Evolutionary conservation across 805 yeast genomes (phyloP), one percentile per base, ranked within the genome.

Genomic region (Cyberlindnera lachancei): DNA sequence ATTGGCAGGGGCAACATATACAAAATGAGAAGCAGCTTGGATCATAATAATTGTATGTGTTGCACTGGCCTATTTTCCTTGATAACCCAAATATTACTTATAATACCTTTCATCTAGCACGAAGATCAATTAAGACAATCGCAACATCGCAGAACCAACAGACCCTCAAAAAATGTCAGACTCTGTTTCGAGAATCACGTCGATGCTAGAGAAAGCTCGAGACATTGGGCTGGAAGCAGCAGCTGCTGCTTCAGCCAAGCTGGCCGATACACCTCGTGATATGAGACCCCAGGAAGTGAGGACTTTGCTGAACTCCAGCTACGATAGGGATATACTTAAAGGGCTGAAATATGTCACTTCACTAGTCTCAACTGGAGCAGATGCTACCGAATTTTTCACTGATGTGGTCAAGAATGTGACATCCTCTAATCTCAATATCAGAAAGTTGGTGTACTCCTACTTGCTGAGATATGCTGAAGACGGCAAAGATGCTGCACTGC

Each of bases 381-480:
- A 56, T 15, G 50, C 55, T 2, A 41, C 60, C 2, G 53, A 63
- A 33, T 70, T 60, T 49, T 90, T 85, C 63, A 86, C 96, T 0
- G 88, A 83, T 48, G 92, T 92, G 5, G 80, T 92, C 35, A 90
- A 88, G 56, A 87, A 87, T 54, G 76, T 88, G 22, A 81, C 85
- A 6, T 77, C 90, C 14, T 45, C 66, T 5, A 73, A 75, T 35
- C 51, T 73, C 23, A 79, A 76, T 40, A 71, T 85, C 18, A 73
- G 84, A 38, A 75, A 79, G 44, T 65, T 90, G 52, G 95, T 87
- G 2, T 75, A 84, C 56, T 65, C 80, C 1, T 85, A 84, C 45
- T 59, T 92, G 30, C 61, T 78, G 26, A 67, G 82, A 35, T 86
- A 75, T 53, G 92, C 95, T 16, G 94, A 85, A 40, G 56, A 65